Conservation (phyloP, 257 asterid genomes). For the Ilex aquifolium region DNA sequence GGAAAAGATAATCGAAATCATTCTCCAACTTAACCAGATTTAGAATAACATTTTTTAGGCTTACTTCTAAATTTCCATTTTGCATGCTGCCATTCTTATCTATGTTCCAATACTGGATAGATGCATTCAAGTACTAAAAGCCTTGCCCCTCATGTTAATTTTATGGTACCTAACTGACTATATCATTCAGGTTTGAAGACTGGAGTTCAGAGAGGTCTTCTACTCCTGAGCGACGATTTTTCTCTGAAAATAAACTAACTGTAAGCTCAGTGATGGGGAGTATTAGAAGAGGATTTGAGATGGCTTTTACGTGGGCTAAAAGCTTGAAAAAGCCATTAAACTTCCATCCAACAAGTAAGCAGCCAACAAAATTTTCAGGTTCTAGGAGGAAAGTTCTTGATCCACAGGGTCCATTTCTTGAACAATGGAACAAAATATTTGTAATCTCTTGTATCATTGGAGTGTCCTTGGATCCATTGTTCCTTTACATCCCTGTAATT, state of each 20-base stretch:
- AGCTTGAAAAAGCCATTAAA: slow-evolving; percentile 23
- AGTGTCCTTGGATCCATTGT: slow-evolving; percentile 51
- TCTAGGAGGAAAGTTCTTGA: slow-evolving; percentile 28
- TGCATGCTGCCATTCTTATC: no score
- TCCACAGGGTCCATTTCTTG: slow-evolving; percentile 53
- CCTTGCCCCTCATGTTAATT: not conserved
- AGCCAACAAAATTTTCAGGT: slow-evolving; percentile 11
- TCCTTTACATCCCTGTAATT: slow-evolving; percentile 62
- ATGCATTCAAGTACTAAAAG: not conserved
- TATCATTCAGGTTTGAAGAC: slow-evolving; percentile 38
- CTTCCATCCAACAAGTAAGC: slow-evolving; percentile 8
- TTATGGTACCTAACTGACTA: not conserved
- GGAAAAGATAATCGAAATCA: no score
- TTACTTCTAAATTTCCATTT: not conserved
- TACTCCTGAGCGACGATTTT: slow-evolving; percentile 1
- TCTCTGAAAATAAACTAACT: slow-evolving; percentile 18
- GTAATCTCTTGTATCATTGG: slow-evolving; percentile 42
- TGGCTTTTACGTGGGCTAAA: slow-evolving; percentile 23
- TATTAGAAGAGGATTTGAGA: slow-evolving; percentile 24
- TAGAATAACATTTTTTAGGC: not conserved
- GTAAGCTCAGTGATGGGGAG: slow-evolving; percentile 22
- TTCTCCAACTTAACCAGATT: not conserved
- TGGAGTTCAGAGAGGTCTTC: slow-evolving; percentile 28
- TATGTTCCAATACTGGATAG: not conserved
- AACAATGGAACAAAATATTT: slow-evolving; percentile 53